These are phyloP conservation scores for Colletotrichum caudatum DNA, from an alignment of 2,329 filamentous ascomycete genomes.

Conservation along the genomic window DNA sequence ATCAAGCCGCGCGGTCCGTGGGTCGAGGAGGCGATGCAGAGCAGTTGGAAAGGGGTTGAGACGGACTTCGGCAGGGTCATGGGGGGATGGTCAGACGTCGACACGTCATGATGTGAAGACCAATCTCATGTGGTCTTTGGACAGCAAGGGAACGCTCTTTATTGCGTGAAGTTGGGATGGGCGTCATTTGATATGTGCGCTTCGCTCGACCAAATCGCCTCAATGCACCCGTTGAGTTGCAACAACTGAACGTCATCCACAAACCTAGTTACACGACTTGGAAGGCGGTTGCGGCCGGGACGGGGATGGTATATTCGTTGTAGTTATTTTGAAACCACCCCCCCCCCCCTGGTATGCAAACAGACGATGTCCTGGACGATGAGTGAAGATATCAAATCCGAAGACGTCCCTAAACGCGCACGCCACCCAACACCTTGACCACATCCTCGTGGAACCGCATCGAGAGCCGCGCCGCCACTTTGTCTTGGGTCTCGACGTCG, in stretches of 20 bases:
- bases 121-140: not conserved
- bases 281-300: no score
- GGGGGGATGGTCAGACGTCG: conserved; percentile 23
- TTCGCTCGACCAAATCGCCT: not conserved
- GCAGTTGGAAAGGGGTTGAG: conserved; percentile 38
- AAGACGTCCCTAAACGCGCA: conserved; percentile 48
- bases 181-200: not conserved
- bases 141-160: not conserved
- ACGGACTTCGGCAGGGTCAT: conserved; percentile 32
- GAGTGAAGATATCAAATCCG: no score
- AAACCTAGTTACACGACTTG: no score
- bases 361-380: no score
- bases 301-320: no score
- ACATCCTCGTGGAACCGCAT: conserved; percentile 59
- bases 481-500: conserved; percentile 57
- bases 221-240: not conserved
- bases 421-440: conserved; percentile 56
- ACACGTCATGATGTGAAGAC: not conserved
- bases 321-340: no score
- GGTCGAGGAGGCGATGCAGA: conserved; percentile 46
- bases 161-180: not conserved
- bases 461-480: conserved; percentile 55
- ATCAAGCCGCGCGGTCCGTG: conserved; percentile 47
- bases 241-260: not conserved
- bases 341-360: no score